Percentiles rank a stretch among this genome's conserved stretches.
These are phyloP conservation scores for Coffea canephora DNA, from an alignment of 257 asterid genomes.

Conservation along the genomic window DNA sequence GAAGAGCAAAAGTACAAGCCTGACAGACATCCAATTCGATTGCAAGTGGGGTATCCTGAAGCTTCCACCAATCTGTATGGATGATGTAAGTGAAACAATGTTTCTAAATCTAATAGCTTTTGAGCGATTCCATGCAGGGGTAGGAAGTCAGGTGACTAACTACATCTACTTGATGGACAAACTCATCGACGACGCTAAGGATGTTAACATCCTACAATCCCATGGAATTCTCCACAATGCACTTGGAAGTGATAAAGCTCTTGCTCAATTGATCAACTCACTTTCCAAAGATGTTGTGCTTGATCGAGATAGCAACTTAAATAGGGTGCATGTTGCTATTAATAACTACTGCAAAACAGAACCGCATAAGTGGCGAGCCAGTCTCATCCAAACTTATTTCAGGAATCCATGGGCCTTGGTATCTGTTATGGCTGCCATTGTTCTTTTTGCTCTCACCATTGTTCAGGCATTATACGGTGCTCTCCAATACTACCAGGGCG, in stretches of 20 bases:
- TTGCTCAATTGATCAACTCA: conserved; percentile 50
- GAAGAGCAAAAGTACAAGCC: conserved; percentile 33
- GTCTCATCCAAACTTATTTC: conserved; percentile 49
- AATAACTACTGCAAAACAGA: conserved; percentile 41
- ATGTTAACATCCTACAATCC: conserved; percentile 50
- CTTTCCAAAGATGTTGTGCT: conserved; percentile 44
- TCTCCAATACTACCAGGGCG: conserved; percentile 5
- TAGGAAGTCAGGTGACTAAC: conserved; percentile 52
- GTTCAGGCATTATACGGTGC: conserved; percentile 37
- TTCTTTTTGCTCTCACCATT: conserved; percentile 58
- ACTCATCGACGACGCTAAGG: conserved; percentile 43
- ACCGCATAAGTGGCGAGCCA: conserved; percentile 47
- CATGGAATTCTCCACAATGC: conserved; percentile 46
- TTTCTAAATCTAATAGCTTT: conserved; percentile 54
- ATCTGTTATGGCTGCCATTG: conserved; percentile 46
- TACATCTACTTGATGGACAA: conserved; percentile 58
- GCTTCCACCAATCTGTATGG: conserved; percentile 47
- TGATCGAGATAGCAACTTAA: conserved; percentile 41
- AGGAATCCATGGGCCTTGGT: conserved; percentile 56
- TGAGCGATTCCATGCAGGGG: conserved; percentile 52
- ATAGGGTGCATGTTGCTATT: conserved; percentile 30
- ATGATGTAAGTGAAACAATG: conserved; percentile 41
- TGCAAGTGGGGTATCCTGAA: conserved; percentile 29
- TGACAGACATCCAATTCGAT: conserved; percentile 45
- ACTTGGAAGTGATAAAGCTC: conserved; percentile 53